phyloP scores from a whole-genome alignment of 2,329 filamentous ascomycete species.

The Nannizziopsis barbatae region DNA sequence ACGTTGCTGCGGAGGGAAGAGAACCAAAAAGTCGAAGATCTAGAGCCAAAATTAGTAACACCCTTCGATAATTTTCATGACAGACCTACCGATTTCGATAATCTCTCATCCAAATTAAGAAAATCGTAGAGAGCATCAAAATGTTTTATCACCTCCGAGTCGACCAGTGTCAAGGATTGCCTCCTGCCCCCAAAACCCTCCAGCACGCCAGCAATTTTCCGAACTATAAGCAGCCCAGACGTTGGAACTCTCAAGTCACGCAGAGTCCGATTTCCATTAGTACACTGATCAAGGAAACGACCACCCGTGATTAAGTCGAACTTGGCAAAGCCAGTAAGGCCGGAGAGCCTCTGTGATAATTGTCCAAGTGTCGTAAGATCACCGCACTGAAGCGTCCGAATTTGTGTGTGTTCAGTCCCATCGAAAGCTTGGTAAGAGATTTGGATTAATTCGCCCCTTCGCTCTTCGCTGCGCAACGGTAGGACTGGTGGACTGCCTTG shows the following conservation, averaged over 20 bases:
- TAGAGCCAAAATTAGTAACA: constrained; percentile 18
- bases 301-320: constrained; percentile 64
- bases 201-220: constrained; percentile 44
- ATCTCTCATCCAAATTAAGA: constrained; percentile 58
- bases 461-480: constrained; percentile 40
- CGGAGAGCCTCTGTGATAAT: constrained; percentile 54
- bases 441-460: constrained; percentile 53
- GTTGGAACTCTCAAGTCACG: constrained; percentile 53
- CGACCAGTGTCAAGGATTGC: constrained; percentile 50
- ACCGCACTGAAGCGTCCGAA: constrained; percentile 55
- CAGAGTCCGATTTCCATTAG: constrained; percentile 50
- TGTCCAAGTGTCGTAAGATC: constrained; percentile 59
- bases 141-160: constrained; percentile 67
- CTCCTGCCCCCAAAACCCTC: constrained; percentile 27
- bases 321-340: constrained; percentile 63
- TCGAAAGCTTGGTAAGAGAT: constrained; percentile 67
- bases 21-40: constrained; percentile 60
- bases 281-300: constrained; percentile 50
- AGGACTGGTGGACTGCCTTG: constrained; percentile 51
- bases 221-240: constrained; percentile 54
- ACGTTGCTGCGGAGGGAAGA: constrained; percentile 56
- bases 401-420: constrained; percentile 47
- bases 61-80: neutral
- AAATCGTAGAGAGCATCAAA: constrained; percentile 77
- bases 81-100: constrained; percentile 52